Evolutionary conservation across 257 asterid species (phyloP).

Genomic region (Penstemon barbatus): DNA sequence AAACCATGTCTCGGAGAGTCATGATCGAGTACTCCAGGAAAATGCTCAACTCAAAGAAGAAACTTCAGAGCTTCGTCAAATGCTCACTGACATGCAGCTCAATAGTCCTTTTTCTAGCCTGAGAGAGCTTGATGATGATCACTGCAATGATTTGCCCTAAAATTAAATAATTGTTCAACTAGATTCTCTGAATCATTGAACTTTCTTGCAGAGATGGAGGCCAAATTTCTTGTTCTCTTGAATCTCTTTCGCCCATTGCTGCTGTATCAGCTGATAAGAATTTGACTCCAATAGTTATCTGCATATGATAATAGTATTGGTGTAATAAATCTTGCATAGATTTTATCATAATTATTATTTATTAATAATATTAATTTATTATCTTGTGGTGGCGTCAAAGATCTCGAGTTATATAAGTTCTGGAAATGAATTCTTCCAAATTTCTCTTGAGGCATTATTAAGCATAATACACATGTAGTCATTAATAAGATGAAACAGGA

Average conservation of each 20-base stretch:
- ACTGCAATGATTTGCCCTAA: conserved; percentile 40
- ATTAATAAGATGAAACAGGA: conserved; percentile 22
- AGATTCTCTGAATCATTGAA: conserved; percentile 20
- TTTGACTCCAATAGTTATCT: conserved; percentile 23
- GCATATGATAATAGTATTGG: conserved; percentile 28
- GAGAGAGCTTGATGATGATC: conserved; percentile 52
- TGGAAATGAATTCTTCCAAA: conserved; percentile 16
- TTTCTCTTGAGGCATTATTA: too few relatives aligned
- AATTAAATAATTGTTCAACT: conserved; percentile 24
- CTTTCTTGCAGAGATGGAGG: conserved; percentile 35
- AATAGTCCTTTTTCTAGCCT: conserved; percentile 49
- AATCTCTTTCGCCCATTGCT: conserved; percentile 27
- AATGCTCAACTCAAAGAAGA: conserved; percentile 72
- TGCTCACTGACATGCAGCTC: conserved; percentile 66
- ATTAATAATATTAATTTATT: too few relatives aligned
- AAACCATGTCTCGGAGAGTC: conserved; percentile 59
- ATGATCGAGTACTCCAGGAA: conserved; percentile 59
- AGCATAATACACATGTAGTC: conserved; percentile 13
- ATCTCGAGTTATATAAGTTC: conserved; percentile 5
- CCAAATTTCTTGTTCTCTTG: conserved; percentile 34
- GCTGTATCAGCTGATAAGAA: conserved; percentile 31
- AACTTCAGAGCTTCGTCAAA: conserved; percentile 67
- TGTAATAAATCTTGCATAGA: conserved; percentile 20
- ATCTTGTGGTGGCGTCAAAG: conserved; percentile 24
- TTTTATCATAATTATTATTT: background rate